Evolutionary conservation across 495 filamentous ascomycete genomes (phyloP), one percentile per base, ranked within the genome.

Genomic region (Tuber microsphaerosporum): DNA sequence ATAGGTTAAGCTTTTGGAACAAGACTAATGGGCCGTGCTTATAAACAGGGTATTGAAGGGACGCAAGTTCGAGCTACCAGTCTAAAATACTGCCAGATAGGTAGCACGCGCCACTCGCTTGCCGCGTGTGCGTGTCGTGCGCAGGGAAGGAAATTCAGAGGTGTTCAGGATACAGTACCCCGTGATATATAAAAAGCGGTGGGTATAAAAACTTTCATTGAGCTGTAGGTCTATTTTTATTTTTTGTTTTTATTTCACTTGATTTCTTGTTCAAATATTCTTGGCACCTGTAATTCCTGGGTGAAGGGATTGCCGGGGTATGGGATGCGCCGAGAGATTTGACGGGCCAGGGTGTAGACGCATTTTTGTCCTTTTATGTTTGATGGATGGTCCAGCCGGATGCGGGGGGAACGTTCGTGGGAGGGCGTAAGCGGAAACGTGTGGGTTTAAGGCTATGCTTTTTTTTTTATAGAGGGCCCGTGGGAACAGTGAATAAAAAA

Each of bases 31-130:
- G 77, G 75, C 79, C 76, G 75, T 71, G 75, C 51, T 75, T 68
- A 80, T 34, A 41, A 80, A 41, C 69, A 90, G 88, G 85, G 90
- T 95, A 56, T 85, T 94, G 87, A 93, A 94, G 85, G 92, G 92
- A 72, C 92, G 93, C 87, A 94, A 92, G 85, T 95, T 95, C 83
- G 92, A 92, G 84, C 85, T 95, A 72, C 92, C 92, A 22, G 92
- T 94, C 77, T 95, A 88, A 86, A 75, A 76, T 75, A 75, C 61
- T 71, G 73, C 71, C 37, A 75, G 75, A 46, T 75, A 61, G 77
- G 76, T 19, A 34, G 76, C 72, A 44, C 72, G 75, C 76, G n/a
- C 70, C 70, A 70, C 48, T 75, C 76, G 76, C 77, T 79, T 79
- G 76, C 75, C 56, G 76, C 51, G 76, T 73, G 77, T 71, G 77